Evolutionary conservation across 257 asterid genomes (phyloP).

Genomic region (Ballota nigra): DNA sequence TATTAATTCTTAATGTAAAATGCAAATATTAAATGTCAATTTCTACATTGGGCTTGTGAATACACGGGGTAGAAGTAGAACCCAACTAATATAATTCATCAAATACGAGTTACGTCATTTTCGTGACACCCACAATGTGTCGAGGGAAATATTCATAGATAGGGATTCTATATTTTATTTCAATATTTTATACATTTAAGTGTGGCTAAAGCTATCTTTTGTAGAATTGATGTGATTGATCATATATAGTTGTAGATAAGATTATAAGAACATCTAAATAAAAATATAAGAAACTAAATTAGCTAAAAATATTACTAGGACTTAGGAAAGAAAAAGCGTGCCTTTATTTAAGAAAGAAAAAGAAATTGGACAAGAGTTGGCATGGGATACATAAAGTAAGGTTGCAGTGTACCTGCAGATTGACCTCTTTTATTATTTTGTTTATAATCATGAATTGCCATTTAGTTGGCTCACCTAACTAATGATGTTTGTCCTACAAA

Average conservation of each 20-base stretch:
- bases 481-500: conserved; percentile 19
- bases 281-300: no score
- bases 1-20: no score
- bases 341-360: background rate
- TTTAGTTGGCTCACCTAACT: conserved; percentile 32
- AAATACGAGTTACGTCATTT: background rate
- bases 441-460: conserved; percentile 17
- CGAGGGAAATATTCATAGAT: background rate
- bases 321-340: background rate
- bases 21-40: no score
- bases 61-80: background rate
- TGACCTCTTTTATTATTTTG: background rate
- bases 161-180: background rate
- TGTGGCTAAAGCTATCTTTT: background rate
- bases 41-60: background rate
- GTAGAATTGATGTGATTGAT: background rate
- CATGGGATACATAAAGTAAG: conserved; percentile 21
- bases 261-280: background rate
- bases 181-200: background rate
- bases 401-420: conserved; percentile 18
- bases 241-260: background rate
- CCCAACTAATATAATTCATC: background rate
- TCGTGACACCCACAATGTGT: background rate
- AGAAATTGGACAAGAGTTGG: conserved; percentile 17
- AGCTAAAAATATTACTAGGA: background rate